Evolutionary conservation across 202 grass and related monocot species (phyloP), one percentile per base, ranked within the genome.

Genomic region (Setaria viridis): DNA sequence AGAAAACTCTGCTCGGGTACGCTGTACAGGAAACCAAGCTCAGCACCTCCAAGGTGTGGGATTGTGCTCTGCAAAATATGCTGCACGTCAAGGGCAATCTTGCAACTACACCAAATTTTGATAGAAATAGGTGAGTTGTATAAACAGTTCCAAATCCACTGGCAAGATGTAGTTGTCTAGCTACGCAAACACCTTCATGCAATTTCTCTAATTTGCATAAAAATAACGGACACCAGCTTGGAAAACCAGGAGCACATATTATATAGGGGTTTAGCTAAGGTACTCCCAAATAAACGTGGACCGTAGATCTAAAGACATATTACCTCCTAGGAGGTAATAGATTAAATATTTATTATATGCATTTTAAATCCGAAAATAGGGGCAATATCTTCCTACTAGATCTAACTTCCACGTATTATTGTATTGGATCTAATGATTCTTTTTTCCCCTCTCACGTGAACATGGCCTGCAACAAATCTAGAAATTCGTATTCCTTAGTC

Each of bases 1-100:
- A 99, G 80, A 85, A 99, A 99, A 76, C 91, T 98, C 90, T 94
- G 96, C 59, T 94, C 93, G 12, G 93, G 93, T 72, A 94, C 89
- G 0, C 92, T 86, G 68, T 98, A 95, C 32, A 98, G 76, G 89
- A 98, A 98, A 34, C 96, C 96, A 16, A 95, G 93, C 71, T 91
- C 93, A 9, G 90, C 90, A 10, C 93, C 96, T 83, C 85, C 88
- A 65, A 95, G 72, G 12, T 90, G 93, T 14, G 93, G 90, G 17
- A 91, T 93, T 46, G 94, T 81, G 56, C 93, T 91, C 96, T 94
- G 91, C 70, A 86, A 54, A 81, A 76, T 29, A 46, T 0, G 34
- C 33, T 13, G 17, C 62, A 55, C 17, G 25, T 87, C 76, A 84
- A 48, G 9, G 68, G 13, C 25, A 30, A 80, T 39, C 33, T 29